Conservation (phyloP, 2,329 filamentous ascomycete species). For the Botrytis porri region DNA sequence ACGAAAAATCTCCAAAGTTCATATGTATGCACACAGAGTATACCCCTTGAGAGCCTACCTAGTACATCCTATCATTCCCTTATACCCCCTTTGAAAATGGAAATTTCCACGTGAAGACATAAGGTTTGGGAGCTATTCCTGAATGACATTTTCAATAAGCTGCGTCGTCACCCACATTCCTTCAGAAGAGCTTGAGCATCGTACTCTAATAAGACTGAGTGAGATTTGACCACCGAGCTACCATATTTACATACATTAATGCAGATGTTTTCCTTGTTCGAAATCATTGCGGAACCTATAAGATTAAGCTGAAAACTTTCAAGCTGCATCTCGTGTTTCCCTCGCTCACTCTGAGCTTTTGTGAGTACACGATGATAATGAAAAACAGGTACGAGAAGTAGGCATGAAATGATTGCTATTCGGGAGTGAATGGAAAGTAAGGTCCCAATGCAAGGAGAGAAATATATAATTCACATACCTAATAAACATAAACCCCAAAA, state of each 20-base stretch:
- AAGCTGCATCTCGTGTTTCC: neutral
- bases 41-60: neutral
- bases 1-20: neutral
- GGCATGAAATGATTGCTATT: neutral
- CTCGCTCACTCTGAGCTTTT: neutral
- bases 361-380: neutral
- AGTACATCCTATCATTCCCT: neutral
- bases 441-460: no score
- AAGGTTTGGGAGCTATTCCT: neutral
- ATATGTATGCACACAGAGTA: neutral
- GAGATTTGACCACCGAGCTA: neutral
- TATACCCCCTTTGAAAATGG: neutral
- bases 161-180: neutral
- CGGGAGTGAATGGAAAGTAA: neutral
- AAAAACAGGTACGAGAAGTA: neutral
- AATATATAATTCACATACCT: no score
- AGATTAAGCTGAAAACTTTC: conserved; percentile 3
- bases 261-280: neutral
- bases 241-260: neutral
- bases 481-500: neutral
- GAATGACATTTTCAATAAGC: neutral
- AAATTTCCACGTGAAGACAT: neutral
- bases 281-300: neutral
- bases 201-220: neutral
- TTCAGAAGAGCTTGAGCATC: neutral